phyloP scores from a whole-genome alignment of 768 basidiomycete genomes.

The Piloderma croceum region DNA sequence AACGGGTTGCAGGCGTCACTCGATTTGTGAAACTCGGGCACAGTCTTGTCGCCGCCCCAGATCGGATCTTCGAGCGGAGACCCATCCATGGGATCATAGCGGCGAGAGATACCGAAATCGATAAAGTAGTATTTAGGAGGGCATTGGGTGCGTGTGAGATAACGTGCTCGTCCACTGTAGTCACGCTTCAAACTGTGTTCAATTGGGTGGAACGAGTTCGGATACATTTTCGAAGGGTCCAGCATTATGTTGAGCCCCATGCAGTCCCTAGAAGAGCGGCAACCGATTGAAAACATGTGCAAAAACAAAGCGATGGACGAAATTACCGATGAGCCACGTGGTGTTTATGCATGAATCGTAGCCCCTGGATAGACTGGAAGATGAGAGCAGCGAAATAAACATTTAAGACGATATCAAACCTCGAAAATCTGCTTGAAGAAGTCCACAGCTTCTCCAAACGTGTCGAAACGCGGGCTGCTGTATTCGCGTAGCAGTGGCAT shows the following conservation, averaged over 20 bases:
- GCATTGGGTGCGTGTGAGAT: constrained; percentile 23
- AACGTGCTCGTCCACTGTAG: constrained; percentile 14
- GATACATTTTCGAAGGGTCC: too few species aligned
- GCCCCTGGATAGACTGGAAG: neutral
- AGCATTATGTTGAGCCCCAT: too few species aligned
- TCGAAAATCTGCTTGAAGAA: constrained; percentile 31
- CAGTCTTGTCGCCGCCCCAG: constrained; percentile 28
- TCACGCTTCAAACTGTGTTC: constrained; percentile 19
- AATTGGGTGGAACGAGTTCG: too few species aligned
- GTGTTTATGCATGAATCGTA: too few species aligned
- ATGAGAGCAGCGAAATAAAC: neutral
- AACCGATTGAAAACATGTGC: too few species aligned
- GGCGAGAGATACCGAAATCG: constrained; percentile 32
- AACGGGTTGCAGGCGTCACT: constrained; percentile 4
- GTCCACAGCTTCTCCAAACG: constrained; percentile 30
- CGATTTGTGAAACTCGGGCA: neutral
- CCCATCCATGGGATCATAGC: constrained; percentile 15
- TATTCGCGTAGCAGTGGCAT: constrained; percentile 26
- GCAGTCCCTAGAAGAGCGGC: too few species aligned
- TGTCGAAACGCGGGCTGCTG: constrained; percentile 27
- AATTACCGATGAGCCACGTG: too few species aligned
- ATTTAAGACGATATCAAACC: constrained; percentile 12
- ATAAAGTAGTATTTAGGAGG: constrained; percentile 30
- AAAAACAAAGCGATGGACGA: too few species aligned
- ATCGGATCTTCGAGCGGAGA: constrained; percentile 20